Evolutionary conservation across 1,284 basidiomycete genomes (phyloP), one percentile per base, ranked within the genome.

Genomic region (Cryptococcus sp.): DNA sequence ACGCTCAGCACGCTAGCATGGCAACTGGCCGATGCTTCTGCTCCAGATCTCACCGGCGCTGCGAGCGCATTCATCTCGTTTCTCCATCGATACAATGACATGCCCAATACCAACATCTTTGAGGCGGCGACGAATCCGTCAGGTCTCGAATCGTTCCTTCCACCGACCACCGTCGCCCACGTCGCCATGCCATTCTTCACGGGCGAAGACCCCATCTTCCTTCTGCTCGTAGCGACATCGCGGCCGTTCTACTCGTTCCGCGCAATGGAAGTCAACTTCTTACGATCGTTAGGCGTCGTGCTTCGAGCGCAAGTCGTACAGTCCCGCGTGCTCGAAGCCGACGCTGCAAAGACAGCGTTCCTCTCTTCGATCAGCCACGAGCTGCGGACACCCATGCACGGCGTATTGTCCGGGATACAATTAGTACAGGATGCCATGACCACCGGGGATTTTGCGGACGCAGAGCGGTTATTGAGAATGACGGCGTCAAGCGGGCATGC

Each of bases 311-410:
- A 63, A 20, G 42, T 65, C 22, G 27, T 70, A 25, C 66, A 69
- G 22, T 42, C 55, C 19, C 51, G 69, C 11, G 63, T 70, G 2
- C 49, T 69, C 22, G 62, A 67, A 38, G 71, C 68, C 4, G 72
- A 75, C 38, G 63, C 64, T 11, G 68, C 68, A 7, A 73, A 76
- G 55, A 66, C 72, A 6, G 63, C 67, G 0, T 76, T 76, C 54
- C 62, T 75, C 6, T 71, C 69, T 1, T 71, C 70, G 15, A 70
- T 75, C 48, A 65, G 62, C 41, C 73, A 75, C 58, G 73, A 75
- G 52, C 62, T 75, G 7, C 64, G 73, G 1, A 73, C 72, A 2
- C 73, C 73, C 0, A 62, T 72, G 58, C 69, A 73, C 54, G 67
- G 67, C 4, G 54, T 72, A 22, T 51, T 64, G 42, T 65, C 68